Base-by-base conservation (phyloP, 345 rosid species). In the Camelina sativa region DNA sequence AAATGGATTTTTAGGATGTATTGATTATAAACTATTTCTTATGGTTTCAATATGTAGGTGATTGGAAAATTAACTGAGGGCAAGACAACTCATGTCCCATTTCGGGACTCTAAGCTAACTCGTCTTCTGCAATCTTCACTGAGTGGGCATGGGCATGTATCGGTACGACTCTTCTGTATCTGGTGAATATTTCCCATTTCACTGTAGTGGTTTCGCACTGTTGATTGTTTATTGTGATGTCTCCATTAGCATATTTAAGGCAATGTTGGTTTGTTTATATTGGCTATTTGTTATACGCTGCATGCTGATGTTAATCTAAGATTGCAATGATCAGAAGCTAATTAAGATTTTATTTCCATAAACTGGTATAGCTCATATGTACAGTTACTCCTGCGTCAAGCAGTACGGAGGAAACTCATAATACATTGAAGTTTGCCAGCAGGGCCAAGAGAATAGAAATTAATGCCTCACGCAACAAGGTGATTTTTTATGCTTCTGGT, bases 331-430 rank as follows among this genome's bases (percentile, higher is more conserved):
- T 19, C 59, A 62, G 57, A 65, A 41, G 37, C 57, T 60, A 60
- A 67, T 41, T 44, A 34, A 22, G 16, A n/a, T 3, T 71, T 65
- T 62, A 41, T 72, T 80, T 75, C 15, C 65, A 43, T 43, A 13
- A 41, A 41, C 34, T 32, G 64, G 67, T 73, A 35, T 88, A 96
- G 99, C 99, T 96, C 72, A 96, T 96, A 74, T 96, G 99, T 76
- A 96, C 98, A 8, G 88, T 96, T 56, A 96, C 99, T 74, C 99
- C 99, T 69, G 97, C 99, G 50, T 92, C 99, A 47, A 92, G 99
- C 82, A 96, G 82, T 79, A 75, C 85, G 82, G 99, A 96, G 82
- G 99, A 96, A 85, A 96, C 99, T 38, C 99, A 96, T 73, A 96
- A 92, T 75, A 96, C 99, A 15, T 66, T 92, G 81, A 96, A 96